phyloP scores from a whole-genome alignment of 176 grass and related monocot species.

The Melocanna baccifera region DNA sequence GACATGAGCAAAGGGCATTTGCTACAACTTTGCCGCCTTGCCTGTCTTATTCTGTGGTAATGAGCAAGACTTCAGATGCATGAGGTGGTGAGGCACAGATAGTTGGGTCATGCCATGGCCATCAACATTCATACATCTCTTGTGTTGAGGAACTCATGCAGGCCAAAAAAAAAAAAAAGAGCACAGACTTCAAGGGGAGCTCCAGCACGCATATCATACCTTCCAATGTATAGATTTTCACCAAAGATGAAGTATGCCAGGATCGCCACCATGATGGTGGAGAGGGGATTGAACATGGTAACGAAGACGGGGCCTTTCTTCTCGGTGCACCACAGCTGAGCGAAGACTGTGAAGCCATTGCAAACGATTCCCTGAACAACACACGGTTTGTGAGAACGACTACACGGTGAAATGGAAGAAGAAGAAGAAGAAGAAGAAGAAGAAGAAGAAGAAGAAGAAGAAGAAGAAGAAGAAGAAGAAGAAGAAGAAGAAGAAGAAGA shows the following conservation, averaged over 20 bases:
- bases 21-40: neutral
- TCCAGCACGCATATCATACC: neutral
- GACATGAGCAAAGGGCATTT: neutral
- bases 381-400: neutral
- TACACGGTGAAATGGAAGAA: neutral
- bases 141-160: neutral
- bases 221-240: constrained; percentile 69
- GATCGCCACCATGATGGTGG: constrained; percentile 71
- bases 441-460: neutral
- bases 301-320: constrained; percentile 92
- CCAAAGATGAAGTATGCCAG: constrained; percentile 77
- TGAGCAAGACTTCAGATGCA: neutral
- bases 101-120: neutral
- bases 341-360: constrained; percentile 76
- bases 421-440: too few species aligned
- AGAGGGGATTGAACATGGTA: constrained; percentile 91
- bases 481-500: too few species aligned
- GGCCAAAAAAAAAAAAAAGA: too few species aligned
- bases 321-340: constrained; percentile 87
- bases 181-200: neutral
- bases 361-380: constrained; percentile 56
- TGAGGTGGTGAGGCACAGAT: neutral
- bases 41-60: neutral
- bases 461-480: too few species aligned
- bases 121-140: neutral